Conservation (phyloP, 2,329 filamentous ascomycete genomes). For the Aspergillus nomiae region DNA sequence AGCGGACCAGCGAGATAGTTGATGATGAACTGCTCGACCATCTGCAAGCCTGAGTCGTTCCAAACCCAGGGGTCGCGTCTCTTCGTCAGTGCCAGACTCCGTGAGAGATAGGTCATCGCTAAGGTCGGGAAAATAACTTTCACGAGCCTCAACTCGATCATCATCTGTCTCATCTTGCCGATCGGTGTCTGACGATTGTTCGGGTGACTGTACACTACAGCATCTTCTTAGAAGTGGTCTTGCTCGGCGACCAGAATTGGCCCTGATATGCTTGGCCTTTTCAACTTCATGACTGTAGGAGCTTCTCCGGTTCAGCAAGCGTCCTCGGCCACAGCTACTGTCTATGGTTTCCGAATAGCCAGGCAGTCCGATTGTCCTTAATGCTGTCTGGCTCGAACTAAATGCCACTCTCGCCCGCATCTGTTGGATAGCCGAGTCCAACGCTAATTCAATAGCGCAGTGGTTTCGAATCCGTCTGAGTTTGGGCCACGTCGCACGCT, state of each 20-base stretch:
- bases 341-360: slow-evolving; percentile 24
- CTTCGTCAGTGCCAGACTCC: slow-evolving; percentile 14
- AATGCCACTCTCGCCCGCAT: slow-evolving; percentile 44
- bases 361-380: slow-evolving; percentile 19
- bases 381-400: slow-evolving; percentile 28
- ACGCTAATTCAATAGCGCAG: slow-evolving; percentile 82
- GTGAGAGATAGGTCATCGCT: slow-evolving; percentile 7
- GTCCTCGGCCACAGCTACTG: slow-evolving; percentile 24
- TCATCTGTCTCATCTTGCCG: neutral
- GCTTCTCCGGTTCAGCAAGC: slow-evolving; percentile 28
- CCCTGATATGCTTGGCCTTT: slow-evolving; percentile 12
- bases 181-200: slow-evolving; percentile 10
- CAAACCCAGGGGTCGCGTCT: slow-evolving; percentile 5
- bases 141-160: neutral
- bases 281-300: slow-evolving; percentile 37
- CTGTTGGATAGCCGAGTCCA: slow-evolving; percentile 51
- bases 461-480: slow-evolving; percentile 82
- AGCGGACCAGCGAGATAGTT: slow-evolving; percentile 2
- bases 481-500: slow-evolving; percentile 90
- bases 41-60: slow-evolving; percentile 7
- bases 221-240: slow-evolving; percentile 19
- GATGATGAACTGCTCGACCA: slow-evolving; percentile 9
- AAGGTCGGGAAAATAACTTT: neutral
- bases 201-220: slow-evolving; percentile 21
- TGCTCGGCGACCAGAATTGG: slow-evolving; percentile 11